Evolutionary conservation across 2,329 filamentous ascomycete species (phyloP).

Genomic region (Fusarium keratoplasticum): DNA sequence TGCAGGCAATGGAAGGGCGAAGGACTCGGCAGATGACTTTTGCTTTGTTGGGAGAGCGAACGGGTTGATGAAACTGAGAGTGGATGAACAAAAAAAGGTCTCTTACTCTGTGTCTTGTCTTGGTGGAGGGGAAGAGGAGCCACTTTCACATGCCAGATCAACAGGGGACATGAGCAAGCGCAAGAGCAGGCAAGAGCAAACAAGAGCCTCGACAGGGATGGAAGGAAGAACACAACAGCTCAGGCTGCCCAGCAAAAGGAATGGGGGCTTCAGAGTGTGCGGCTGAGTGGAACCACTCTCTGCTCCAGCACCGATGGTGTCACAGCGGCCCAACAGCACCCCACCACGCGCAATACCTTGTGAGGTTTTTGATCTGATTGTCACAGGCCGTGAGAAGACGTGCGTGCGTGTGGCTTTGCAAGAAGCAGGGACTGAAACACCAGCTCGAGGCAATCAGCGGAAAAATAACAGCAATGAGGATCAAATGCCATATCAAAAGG

Average conservation of each 20-base stretch:
- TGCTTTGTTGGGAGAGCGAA: conserved; percentile 28
- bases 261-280: conserved; percentile 27
- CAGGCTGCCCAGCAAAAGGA: conserved; percentile 16
- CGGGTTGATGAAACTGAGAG: conserved; percentile 10
- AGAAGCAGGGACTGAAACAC: neutral
- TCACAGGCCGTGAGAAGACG: neutral
- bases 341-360: conserved; percentile 23
- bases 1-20: neutral
- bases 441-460: neutral
- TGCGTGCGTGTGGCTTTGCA: neutral
- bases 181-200: neutral
- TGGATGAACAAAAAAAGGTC: conserved; percentile 16
- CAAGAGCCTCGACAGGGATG: neutral
- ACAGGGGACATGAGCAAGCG: conserved; percentile 13
- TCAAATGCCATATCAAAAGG: conserved; percentile 5
- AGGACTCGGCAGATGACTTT: neutral
- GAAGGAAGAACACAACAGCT: conserved; percentile 7
- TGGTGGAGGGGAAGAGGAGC: conserved; percentile 18
- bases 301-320: conserved; percentile 37
- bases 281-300: conserved; percentile 40
- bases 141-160: conserved; percentile 48
- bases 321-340: conserved; percentile 36
- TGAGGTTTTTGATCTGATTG: neutral
- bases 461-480: neutral
- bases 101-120: neutral